Percentiles rank a stretch among this genome's conserved stretches.
Evolutionary conservation across 768 basidiomycete genomes (phyloP).

Genomic region (Phaffia tasmanica): DNA sequence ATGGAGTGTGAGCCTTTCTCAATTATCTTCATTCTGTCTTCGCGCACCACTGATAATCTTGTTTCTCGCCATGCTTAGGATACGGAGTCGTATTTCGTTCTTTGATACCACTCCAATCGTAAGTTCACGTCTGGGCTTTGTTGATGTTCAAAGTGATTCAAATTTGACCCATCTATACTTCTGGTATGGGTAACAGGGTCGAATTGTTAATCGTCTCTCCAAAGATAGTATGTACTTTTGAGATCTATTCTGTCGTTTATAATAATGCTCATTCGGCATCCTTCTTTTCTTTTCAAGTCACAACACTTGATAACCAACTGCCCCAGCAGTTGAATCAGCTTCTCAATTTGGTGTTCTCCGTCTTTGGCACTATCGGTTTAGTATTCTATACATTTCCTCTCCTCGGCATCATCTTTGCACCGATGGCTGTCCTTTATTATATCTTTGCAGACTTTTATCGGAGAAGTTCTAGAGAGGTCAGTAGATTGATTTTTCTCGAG

Average conservation of each 20-base stretch:
- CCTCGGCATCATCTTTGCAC: constrained; percentile 32
- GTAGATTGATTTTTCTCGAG: background rate
- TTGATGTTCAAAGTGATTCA: background rate
- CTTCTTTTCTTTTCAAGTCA: constrained; percentile 7
- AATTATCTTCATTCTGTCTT: background rate
- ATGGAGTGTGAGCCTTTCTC: constrained; percentile 38
- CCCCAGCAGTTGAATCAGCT: constrained; percentile 26
- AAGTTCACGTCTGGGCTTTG: background rate
- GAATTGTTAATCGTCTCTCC: constrained; percentile 16
- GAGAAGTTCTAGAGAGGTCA: constrained; percentile 28
- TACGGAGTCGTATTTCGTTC: background rate
- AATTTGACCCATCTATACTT: no score
- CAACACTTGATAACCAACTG: constrained; percentile 53
- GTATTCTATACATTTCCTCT: constrained; percentile 33
- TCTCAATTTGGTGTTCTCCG: constrained; percentile 28
- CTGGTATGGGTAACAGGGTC: background rate
- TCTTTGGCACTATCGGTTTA: constrained; percentile 32
- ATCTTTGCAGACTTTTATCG: constrained; percentile 30
- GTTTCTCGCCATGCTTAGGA: constrained; percentile 12
- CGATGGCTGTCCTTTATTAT: constrained; percentile 27
- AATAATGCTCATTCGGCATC: background rate
- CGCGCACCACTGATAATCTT: background rate
- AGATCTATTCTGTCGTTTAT: no score
- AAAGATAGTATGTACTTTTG: constrained; percentile 8
- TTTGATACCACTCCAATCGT: background rate